These are phyloP conservation scores for Dendrostoma leiphaemia DNA, from an alignment of 2,329 filamentous ascomycete genomes.

Conservation along the genomic window DNA sequence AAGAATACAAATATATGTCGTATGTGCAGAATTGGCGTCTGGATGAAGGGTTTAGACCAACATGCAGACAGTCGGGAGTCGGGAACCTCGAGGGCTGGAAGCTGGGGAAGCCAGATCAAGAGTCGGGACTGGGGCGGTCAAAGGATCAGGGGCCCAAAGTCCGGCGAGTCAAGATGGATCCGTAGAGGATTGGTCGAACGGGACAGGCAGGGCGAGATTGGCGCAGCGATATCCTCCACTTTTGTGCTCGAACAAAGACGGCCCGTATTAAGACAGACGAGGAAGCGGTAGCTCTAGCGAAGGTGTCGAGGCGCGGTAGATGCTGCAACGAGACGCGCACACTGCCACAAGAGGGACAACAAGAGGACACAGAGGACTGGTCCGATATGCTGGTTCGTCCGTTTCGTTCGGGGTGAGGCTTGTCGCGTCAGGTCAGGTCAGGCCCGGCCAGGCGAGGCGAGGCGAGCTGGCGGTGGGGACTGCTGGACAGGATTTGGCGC, in stretches of 20 bases:
- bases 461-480: too few species aligned
- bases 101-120: background rate
- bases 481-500: slow-evolving; percentile 6
- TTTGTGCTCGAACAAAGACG: slow-evolving; percentile 17
- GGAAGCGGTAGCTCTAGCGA: slow-evolving; percentile 9
- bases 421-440: slow-evolving; percentile 6
- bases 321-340: slow-evolving; percentile 6
- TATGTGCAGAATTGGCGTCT: slow-evolving; percentile 13
- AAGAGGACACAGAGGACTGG: background rate
- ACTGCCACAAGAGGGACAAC: slow-evolving; percentile 12
- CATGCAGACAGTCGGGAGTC: slow-evolving; percentile 8
- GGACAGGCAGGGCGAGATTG: slow-evolving; percentile 5
- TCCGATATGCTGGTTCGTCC: slow-evolving; percentile 1
- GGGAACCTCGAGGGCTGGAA: slow-evolving; percentile 6
- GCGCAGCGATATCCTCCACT: slow-evolving; percentile 2
- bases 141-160: slow-evolving; percentile 17
- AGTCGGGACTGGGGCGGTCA: slow-evolving; percentile 14
- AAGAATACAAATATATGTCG: slow-evolving; percentile 17
- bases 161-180: slow-evolving; percentile 14
- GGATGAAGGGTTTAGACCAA: slow-evolving; percentile 4
- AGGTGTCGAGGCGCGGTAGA: slow-evolving; percentile 6
- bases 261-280: slow-evolving; percentile 11
- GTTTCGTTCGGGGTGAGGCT: slow-evolving; percentile 1
- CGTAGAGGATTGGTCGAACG: slow-evolving; percentile 3
- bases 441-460: too few species aligned